Percentiles rank a stretch among this genome's conserved stretches.
Evolutionary conservation across 2,329 filamentous ascomycete species (phyloP).

Genomic region (Ramularia collo-cygni): DNA sequence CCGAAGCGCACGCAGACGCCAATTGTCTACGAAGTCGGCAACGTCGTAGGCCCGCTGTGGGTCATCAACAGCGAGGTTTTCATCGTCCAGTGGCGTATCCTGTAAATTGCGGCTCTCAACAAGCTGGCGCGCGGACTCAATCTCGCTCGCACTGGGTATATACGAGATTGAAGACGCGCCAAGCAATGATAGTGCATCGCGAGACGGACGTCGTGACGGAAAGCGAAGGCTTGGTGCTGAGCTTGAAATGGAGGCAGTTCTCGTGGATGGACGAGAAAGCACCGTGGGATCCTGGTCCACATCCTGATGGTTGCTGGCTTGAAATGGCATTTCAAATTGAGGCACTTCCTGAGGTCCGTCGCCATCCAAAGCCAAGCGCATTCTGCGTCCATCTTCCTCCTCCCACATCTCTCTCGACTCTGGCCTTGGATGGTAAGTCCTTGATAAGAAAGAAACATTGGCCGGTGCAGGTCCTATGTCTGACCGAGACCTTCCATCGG

Average conservation of each 20-base stretch:
- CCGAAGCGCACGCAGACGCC: slow-evolving; percentile 22
- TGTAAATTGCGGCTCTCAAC: no score
- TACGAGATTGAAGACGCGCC: not conserved
- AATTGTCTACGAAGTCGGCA: slow-evolving; percentile 25
- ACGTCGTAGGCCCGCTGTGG: slow-evolving; percentile 25
- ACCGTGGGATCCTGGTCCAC: not conserved
- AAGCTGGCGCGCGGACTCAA: no score
- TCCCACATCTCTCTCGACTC: slow-evolving; percentile 15
- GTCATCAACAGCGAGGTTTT: slow-evolving; percentile 24
- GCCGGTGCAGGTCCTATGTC: not conserved
- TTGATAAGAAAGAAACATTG: not conserved
- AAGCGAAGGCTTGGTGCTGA: not conserved
- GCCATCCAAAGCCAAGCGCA: slow-evolving; percentile 19
- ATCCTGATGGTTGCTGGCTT: not conserved
- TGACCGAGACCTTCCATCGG: no score
- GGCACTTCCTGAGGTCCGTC: slow-evolving; percentile 11
- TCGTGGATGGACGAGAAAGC: not conserved
- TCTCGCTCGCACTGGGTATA: not conserved
- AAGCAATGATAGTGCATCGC: not conserved
- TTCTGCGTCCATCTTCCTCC: slow-evolving; percentile 20
- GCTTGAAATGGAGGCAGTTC: no score
- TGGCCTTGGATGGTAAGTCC: slow-evolving; percentile 13
- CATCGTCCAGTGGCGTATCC: slow-evolving; percentile 12
- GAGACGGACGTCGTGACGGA: slow-evolving; percentile 1
- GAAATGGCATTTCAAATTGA: slow-evolving; percentile 4